Evolutionary conservation across 108 stramenopile species (phyloP).

Genomic region (Epipyxis sp.): DNA sequence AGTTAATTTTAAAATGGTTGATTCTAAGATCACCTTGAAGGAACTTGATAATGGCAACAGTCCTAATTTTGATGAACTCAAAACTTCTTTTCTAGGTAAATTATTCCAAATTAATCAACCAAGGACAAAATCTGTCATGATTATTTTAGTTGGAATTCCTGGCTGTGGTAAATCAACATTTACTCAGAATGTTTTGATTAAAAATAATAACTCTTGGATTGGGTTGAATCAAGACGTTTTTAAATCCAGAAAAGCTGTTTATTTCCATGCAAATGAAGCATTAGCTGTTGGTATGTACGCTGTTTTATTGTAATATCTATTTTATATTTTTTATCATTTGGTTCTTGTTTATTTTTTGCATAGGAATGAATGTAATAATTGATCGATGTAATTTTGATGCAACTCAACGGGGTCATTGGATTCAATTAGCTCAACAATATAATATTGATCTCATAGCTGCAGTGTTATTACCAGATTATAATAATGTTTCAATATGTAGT

Average conservation of each 20-base stretch:
- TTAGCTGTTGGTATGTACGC: not conserved
- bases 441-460: not conserved
- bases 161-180: slow-evolving; percentile 1
- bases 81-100: too few relatives aligned
- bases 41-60: too few relatives aligned
- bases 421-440: not conserved
- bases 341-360: too few relatives aligned
- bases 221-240: not conserved
- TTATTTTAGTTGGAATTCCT: not conserved
- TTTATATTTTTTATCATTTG: too few relatives aligned
- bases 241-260: not conserved
- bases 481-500: not conserved
- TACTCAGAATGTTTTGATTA: not conserved
- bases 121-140: too few relatives aligned
- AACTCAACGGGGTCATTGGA: not conserved
- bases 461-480: not conserved
- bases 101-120: too few relatives aligned
- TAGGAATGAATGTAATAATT: too few relatives aligned
- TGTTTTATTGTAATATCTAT: too few relatives aligned
- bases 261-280: not conserved
- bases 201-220: not conserved
- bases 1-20: too few relatives aligned
- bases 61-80: too few relatives aligned
- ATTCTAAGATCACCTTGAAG: too few relatives aligned
- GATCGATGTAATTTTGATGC: slow-evolving; percentile 21